Conservation (phyloP, 2,329 filamentous ascomycete genomes). For the Teratosphaeria nubilosa region DNA sequence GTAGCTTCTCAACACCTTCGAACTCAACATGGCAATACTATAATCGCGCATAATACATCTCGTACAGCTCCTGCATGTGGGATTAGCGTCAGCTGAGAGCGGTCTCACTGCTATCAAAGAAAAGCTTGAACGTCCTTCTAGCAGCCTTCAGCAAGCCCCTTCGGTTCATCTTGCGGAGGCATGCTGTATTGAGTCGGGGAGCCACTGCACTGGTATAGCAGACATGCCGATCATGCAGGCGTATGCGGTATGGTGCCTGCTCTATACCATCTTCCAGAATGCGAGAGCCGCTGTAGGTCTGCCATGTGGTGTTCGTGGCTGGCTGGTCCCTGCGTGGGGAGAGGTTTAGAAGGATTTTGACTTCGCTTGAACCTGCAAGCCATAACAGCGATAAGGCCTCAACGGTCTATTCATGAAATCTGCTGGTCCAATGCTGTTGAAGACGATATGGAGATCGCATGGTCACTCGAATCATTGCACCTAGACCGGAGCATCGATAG, state of each 20-base stretch:
- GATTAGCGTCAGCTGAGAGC: not conserved
- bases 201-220: not conserved
- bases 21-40: not conserved
- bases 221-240: not conserved
- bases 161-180: not conserved
- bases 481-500: not conserved
- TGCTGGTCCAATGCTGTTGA: not conserved
- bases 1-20: not conserved
- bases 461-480: not conserved
- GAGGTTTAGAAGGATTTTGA: not conserved
- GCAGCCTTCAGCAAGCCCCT: not conserved
- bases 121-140: not conserved
- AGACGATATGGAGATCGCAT: not conserved
- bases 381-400: not conserved
- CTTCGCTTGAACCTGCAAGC: not conserved
- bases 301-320: not conserved
- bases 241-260: not conserved
- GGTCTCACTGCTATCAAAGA: not conserved
- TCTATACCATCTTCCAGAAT: not conserved
- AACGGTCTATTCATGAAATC: not conserved
- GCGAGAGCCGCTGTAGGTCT: not conserved
- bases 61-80: not conserved
- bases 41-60: not conserved
- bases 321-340: not conserved
- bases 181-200: not conserved